Conservation (phyloP, 2,329 filamentous ascomycete genomes). For the Aureobasidium namibiae region DNA sequence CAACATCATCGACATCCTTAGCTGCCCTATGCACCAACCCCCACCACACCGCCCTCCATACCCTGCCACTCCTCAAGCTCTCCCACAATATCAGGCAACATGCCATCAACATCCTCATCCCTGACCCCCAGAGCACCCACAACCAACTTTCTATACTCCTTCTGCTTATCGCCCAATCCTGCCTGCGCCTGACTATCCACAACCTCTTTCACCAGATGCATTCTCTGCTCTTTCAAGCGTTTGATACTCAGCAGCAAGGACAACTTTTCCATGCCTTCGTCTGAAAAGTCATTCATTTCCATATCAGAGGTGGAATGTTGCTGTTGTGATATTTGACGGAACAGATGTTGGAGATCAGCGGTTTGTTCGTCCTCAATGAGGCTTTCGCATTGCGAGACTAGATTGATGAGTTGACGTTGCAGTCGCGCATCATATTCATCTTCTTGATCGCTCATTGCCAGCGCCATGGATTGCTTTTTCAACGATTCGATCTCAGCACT, state of each 20-base stretch:
- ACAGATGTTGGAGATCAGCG: constrained; percentile 28
- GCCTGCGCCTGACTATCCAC: constrained; percentile 60
- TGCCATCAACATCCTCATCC: constrained; percentile 61
- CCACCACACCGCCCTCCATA: not conserved
- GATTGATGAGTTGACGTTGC: constrained; percentile 28
- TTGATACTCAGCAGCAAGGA: constrained; percentile 51
- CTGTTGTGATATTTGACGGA: constrained; percentile 13
- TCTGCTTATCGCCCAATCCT: constrained; percentile 64
- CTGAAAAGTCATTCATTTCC: constrained; percentile 24
- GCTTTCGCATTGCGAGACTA: constrained; percentile 30
- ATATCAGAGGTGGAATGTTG: not conserved
- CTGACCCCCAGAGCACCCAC: constrained; percentile 59
- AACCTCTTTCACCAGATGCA: constrained; percentile 57
- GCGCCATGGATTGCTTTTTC: constrained; percentile 45
- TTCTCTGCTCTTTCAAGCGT: constrained; percentile 51
- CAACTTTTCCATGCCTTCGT: constrained; percentile 47
- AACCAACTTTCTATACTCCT: constrained; percentile 63
- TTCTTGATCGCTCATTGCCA: constrained; percentile 40
- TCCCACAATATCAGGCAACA: constrained; percentile 42
- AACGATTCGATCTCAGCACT: constrained; percentile 58
- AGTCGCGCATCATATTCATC: constrained; percentile 29
- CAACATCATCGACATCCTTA: too few species aligned
- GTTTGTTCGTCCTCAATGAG: constrained; percentile 39
- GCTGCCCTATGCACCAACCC: not conserved
- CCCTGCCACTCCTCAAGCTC: constrained; percentile 36